Evolutionary conservation across 176 grass and related monocot species (phyloP).

Genomic region (Thinopyrum elongatum): DNA sequence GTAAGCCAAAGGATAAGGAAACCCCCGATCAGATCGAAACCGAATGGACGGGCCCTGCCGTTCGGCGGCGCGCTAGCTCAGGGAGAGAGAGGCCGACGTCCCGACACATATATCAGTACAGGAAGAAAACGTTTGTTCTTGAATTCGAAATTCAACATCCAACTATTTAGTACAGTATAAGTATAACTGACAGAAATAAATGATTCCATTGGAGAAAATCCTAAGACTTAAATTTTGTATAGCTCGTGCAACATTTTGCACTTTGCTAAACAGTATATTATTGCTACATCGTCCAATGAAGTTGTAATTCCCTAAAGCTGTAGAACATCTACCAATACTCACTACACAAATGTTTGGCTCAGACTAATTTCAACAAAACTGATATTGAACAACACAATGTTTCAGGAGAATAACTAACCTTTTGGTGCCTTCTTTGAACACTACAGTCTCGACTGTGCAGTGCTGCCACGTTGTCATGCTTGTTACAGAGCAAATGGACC

Average conservation of each 20-base stretch:
- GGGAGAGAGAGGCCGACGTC: too few species aligned
- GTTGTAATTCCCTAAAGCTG: slow-evolving; percentile 17
- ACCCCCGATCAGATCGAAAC: too few species aligned
- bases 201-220: background rate
- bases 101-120: slow-evolving; percentile 2
- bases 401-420: slow-evolving; percentile 10
- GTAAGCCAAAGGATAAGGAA: too few species aligned
- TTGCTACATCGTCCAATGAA: background rate
- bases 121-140: background rate
- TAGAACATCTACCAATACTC: slow-evolving; percentile 15
- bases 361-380: slow-evolving; percentile 30
- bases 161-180: background rate
- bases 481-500: slow-evolving; percentile 91
- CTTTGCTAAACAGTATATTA: slow-evolving; percentile 2
- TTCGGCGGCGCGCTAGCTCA: too few species aligned
- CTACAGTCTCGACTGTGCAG: slow-evolving; percentile 93
- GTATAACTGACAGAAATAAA: background rate
- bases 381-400: slow-evolving; percentile 10
- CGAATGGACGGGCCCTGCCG: too few species aligned
- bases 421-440: too few species aligned
- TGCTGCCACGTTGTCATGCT: slow-evolving; percentile 95
- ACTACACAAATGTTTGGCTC: background rate
- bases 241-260: background rate
- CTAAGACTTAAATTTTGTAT: background rate
- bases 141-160: background rate